A percentile compares a stretch with the other conserved stretches of the same genome.
Conservation (phyloP, 192 early-diverging fungal species). For the Oehlia diaphana region DNA sequence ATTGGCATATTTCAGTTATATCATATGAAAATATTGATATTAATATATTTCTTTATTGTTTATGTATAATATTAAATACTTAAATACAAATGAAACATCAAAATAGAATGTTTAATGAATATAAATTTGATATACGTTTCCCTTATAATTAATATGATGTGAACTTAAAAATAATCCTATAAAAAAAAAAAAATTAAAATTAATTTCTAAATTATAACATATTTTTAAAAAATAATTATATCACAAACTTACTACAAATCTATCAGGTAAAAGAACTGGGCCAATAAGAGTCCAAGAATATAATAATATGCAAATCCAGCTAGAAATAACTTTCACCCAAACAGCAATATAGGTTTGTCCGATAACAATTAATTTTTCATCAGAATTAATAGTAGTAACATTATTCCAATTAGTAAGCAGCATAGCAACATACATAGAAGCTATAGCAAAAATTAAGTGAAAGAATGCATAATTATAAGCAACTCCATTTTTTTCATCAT, state of each 20-base stretch:
- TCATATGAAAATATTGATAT: no score
- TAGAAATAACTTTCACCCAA: conserved; percentile 89
- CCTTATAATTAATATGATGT: no score
- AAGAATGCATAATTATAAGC: conserved; percentile 93
- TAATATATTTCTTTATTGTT: no score
- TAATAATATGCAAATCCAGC: conserved; percentile 69
- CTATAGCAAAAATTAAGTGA: conserved; percentile 88
- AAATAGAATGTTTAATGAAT: no score
- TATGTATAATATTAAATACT: no score
- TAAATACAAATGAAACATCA: no score
- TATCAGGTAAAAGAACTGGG: conserved; percentile 84
- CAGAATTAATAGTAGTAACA: conserved; percentile 43
- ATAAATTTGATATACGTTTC: no score
- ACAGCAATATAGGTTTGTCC: conserved; percentile 89
- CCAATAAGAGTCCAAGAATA: conserved; percentile 89
- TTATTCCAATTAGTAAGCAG: conserved; percentile 83
- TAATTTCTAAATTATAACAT: not conserved
- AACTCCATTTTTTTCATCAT: conserved; percentile 82
- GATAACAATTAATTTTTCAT: conserved; percentile 63
- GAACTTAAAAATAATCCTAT: not conserved
- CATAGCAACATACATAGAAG: conserved; percentile 94
- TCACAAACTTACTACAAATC: conserved; percentile 42
- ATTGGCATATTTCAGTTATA: no score
- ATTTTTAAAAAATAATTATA: not conserved
- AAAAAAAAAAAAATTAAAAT: not conserved